Evolutionary conservation across 257 asterid genomes (phyloP).

Genomic region (Scutellaria baicalensis): DNA sequence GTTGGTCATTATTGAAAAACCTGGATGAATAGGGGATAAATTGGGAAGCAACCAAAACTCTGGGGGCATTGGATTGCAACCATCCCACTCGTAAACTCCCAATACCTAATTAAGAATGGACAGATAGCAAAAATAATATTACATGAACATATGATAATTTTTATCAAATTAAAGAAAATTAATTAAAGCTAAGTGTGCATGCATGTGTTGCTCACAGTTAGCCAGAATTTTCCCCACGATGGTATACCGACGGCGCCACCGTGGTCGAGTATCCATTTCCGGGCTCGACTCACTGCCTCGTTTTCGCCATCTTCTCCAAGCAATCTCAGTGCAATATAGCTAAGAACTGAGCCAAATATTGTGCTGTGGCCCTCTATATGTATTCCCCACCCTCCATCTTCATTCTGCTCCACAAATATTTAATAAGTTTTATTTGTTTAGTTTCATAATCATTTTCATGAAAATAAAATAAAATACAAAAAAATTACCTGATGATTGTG

Average conservation of each 20-base stretch:
- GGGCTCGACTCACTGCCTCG: slow-evolving; percentile 10
- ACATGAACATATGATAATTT: no score
- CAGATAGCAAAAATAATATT: no score
- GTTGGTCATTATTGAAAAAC: no score
- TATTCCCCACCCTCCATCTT: slow-evolving; percentile 58
- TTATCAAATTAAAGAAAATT: no score
- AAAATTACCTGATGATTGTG: slow-evolving; percentile 54
- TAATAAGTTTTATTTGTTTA: no score
- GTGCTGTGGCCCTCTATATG: slow-evolving; percentile 41
- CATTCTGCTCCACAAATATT: slow-evolving; percentile 30
- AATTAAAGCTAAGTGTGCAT: no score
- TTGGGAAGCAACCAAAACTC: slow-evolving; percentile 68
- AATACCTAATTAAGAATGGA: slow-evolving; percentile 29
- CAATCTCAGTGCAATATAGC: slow-evolving; percentile 30
- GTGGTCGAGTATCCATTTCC: slow-evolving; percentile 44
- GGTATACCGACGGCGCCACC: slow-evolving; percentile 45
- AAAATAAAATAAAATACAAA: no score
- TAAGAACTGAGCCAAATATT: slow-evolving; percentile 28
- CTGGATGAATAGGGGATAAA: slow-evolving; percentile 70
- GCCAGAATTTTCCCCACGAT: slow-evolving; percentile 54
- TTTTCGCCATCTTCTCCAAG: slow-evolving; percentile 30
- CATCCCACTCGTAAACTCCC: slow-evolving; percentile 62
- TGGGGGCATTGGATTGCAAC: slow-evolving; percentile 75
- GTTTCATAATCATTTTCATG: no score
- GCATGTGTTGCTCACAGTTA: slow-evolving; percentile 21